Percentiles rank a stretch among this genome's conserved stretches.
Evolutionary conservation across 371 early-diverging fungal species (phyloP).

Genomic region (Chytridium lagenaria): DNA sequence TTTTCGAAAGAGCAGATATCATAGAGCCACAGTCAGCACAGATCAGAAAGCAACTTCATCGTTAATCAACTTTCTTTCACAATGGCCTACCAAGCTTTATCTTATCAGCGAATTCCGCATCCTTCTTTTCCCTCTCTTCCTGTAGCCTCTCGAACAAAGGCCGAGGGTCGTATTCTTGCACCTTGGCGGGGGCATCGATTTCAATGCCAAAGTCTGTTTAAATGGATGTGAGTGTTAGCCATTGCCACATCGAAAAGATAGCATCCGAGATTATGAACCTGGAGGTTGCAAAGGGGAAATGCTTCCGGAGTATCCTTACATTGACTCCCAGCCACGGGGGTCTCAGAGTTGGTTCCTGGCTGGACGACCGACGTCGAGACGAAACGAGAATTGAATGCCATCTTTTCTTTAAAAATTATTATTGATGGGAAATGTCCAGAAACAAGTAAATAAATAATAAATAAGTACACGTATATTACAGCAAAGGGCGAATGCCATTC

Average conservation of each 20-base stretch:
- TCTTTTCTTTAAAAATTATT: neutral
- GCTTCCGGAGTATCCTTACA: neutral
- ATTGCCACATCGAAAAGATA: too few species aligned
- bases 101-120: neutral
- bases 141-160: neutral
- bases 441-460: too few species aligned
- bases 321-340: neutral
- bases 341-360: neutral
- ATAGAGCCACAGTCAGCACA: neutral
- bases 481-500: too few species aligned
- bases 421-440: too few species aligned
- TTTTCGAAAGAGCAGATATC: neutral
- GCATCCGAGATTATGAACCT: too few species aligned
- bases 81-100: constrained; percentile 3
- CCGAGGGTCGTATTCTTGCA: constrained; percentile 14
- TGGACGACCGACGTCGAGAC: constrained; percentile 8
- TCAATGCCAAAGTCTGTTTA: neutral
- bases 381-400: constrained; percentile 1
- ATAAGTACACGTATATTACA: too few species aligned
- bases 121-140: constrained; percentile 12
- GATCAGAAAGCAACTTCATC: neutral
- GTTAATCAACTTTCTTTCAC: neutral
- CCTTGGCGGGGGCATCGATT: constrained; percentile 14
- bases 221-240: neutral
- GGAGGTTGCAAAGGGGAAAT: neutral